Evolutionary conservation across 2,329 filamentous ascomycete species (phyloP), one percentile per base, ranked within the genome.

Genomic region (Ascochyta pisi): DNA sequence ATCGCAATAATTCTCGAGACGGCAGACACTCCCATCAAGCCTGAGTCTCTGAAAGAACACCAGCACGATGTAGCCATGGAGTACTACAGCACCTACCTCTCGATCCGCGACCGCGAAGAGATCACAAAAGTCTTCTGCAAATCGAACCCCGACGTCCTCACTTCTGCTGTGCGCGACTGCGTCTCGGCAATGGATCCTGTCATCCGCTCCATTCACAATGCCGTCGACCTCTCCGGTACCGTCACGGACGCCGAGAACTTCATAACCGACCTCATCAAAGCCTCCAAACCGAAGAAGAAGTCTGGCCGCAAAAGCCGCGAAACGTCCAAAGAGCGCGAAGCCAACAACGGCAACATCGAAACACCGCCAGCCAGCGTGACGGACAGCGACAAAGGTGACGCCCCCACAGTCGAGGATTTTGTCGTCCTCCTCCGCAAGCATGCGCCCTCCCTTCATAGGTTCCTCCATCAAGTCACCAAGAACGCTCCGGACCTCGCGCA

Each of bases 111-210:
- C 69, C 84, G 90, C n/a, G 85, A 90, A 53, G 83, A 87, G 63
- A 86, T 94, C 44, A 84, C 85, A 12, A 81, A 82, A 12, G 83
- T 86, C 0, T 76, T 92, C 13, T 94, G 90, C 73, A 84, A 84
- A 13, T 81, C 85, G 41, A 84, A 82, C 23, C 90, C 91, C 0
- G 91, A 94, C 64, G 80, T 89, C 9, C 80, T 92, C n/a, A 93
- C 90, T 0, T 82, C 85, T 8, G 82, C 85, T 1, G 77, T 93
- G 43, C 82, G 84, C 27, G 88, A 91, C 54, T 74, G 82, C 0
- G 83, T 92, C 6, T 79, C 82, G 0, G 87, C 88, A 2, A 91
- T 90, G 62, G 90, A 92, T 48, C 89, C 89, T 0, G 86, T 92
- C 56, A 91, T 95, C 52, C 83, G 90, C 22, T 78, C 82, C 3